These are phyloP conservation scores for Vanilla planifolia DNA, from an alignment of 106 monocot species.

Conservation along the genomic window DNA sequence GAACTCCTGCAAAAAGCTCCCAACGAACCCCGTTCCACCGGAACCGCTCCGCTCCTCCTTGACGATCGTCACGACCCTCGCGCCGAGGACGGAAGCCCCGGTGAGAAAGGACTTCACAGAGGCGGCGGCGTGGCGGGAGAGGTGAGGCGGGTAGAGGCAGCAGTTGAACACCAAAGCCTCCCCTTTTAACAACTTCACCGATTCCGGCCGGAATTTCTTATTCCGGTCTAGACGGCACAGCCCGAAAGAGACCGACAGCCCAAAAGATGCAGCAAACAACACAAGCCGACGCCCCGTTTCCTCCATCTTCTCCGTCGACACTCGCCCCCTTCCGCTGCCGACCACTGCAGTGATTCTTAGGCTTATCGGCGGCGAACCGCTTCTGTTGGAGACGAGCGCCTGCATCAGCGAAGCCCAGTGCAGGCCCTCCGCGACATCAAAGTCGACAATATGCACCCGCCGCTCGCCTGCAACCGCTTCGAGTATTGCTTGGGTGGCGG, in stretches of 20 bases:
- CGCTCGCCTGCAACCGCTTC: constrained; percentile 29
- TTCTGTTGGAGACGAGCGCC: constrained; percentile 30
- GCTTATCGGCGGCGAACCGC: constrained; percentile 33
- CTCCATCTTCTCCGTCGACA: not conserved
- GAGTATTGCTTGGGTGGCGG: constrained; percentile 60
- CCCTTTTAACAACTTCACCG: constrained; percentile 24
- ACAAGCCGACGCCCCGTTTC: constrained; percentile 33
- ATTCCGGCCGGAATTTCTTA: constrained; percentile 27
- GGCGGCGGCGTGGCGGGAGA: not conserved
- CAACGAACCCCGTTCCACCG: constrained; percentile 6
- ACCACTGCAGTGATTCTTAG: constrained; percentile 44
- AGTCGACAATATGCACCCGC: constrained; percentile 51
- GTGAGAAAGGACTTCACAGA: constrained; percentile 27
- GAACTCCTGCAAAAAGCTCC: constrained; percentile 31
- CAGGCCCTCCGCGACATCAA: constrained; percentile 44
- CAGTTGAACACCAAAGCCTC: constrained; percentile 32
- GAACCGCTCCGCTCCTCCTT: not conserved
- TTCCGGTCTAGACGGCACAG: constrained; percentile 38
- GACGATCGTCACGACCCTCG: constrained; percentile 16
- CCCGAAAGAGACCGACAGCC: constrained; percentile 38
- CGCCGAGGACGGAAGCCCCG: not conserved
- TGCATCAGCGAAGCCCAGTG: constrained; percentile 68
- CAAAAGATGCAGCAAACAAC: constrained; percentile 37
- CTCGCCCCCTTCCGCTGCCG: not conserved
- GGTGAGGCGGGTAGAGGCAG: constrained; percentile 27